Percentiles rank a stretch among this genome's conserved stretches.
These are phyloP conservation scores for Linnemannia hyalina DNA, from an alignment of 192 early-diverging fungal species.

Conservation along the genomic window DNA sequence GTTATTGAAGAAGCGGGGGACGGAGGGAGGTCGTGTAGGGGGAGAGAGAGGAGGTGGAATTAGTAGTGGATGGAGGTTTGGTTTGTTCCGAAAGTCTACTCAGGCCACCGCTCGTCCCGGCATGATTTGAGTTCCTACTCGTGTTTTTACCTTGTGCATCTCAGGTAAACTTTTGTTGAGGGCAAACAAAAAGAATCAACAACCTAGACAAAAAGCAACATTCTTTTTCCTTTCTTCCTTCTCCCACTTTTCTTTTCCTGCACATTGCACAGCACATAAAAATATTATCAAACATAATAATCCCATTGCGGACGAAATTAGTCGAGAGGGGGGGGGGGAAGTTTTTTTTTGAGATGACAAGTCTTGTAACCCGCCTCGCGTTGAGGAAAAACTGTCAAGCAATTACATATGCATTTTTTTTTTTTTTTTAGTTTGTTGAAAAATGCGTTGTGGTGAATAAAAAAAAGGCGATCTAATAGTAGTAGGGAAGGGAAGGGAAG, in stretches of 20 bases:
- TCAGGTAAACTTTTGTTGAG: not conserved
- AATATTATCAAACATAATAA: too few relatives aligned
- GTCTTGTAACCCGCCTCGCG: not conserved
- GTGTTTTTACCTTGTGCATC: not conserved
- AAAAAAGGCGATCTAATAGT: too few relatives aligned
- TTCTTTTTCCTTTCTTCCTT: not conserved
- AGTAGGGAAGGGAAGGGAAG: not conserved
- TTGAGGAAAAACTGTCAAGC: not conserved
- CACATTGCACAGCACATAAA: not conserved
- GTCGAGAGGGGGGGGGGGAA: not conserved
- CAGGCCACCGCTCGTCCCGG: slow-evolving; percentile 3
- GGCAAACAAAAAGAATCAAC: not conserved
- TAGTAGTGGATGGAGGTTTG: slow-evolving; percentile 22
- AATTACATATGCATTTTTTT: too few relatives aligned
- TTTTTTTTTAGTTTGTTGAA: too few relatives aligned
- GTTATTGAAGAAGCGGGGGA: slow-evolving; percentile 34
- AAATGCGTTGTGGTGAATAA: too few relatives aligned
- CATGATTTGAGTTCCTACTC: not conserved
- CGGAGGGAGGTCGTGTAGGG: not conserved
- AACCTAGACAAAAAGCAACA: not conserved
- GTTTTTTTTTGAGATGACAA: not conserved
- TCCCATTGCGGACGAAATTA: not conserved
- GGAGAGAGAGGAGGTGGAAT: too few relatives aligned
- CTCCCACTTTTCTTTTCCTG: not conserved
- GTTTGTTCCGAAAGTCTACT: slow-evolving; percentile 33